Evolutionary conservation across 2,329 filamentous ascomycete genomes (phyloP).

Genomic region (Plectosphaerella plurivora): DNA sequence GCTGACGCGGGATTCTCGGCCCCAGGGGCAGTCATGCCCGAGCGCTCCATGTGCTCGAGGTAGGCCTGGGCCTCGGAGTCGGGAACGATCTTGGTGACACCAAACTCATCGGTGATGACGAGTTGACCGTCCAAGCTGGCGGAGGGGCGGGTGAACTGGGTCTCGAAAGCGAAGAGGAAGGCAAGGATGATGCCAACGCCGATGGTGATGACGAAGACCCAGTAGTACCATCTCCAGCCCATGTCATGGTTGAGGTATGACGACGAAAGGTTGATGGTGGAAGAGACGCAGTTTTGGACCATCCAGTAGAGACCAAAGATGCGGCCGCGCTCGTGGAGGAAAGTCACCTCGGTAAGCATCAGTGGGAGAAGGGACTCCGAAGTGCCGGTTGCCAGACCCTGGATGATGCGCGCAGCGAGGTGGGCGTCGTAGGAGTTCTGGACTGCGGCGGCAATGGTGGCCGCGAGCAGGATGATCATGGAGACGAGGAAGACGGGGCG

Average conservation of each 20-base stretch:
- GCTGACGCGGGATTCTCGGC: not conserved
- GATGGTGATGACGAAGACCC: conserved; percentile 29
- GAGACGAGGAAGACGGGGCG: conserved; percentile 28
- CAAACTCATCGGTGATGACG: conserved; percentile 31
- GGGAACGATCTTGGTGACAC: conserved; percentile 25
- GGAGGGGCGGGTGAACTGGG: conserved; percentile 27
- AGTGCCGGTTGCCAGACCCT: conserved; percentile 30
- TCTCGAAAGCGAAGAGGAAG: conserved; percentile 33
- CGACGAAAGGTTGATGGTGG: conserved; percentile 24
- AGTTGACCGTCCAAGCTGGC: conserved; percentile 26
- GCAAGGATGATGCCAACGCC: conserved; percentile 28
- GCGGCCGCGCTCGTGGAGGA: conserved; percentile 30
- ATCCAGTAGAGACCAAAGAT: conserved; percentile 33
- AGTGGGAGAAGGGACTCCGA: conserved; percentile 33
- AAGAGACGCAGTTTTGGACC: conserved; percentile 27
- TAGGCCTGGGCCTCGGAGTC: conserved; percentile 21
- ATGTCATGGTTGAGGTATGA: conserved; percentile 28
- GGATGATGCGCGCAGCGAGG: conserved; percentile 28
- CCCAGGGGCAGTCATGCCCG: not conserved
- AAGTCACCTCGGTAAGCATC: conserved; percentile 32
- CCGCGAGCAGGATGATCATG: conserved; percentile 22
- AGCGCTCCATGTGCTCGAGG: conserved; percentile 7
- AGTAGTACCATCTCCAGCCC: conserved; percentile 37
- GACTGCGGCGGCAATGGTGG: conserved; percentile 26
- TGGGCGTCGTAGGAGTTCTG: conserved; percentile 27